phyloP scores from a whole-genome alignment of 805 yeast species.

The Helenozyma rhizophorensis region DNA sequence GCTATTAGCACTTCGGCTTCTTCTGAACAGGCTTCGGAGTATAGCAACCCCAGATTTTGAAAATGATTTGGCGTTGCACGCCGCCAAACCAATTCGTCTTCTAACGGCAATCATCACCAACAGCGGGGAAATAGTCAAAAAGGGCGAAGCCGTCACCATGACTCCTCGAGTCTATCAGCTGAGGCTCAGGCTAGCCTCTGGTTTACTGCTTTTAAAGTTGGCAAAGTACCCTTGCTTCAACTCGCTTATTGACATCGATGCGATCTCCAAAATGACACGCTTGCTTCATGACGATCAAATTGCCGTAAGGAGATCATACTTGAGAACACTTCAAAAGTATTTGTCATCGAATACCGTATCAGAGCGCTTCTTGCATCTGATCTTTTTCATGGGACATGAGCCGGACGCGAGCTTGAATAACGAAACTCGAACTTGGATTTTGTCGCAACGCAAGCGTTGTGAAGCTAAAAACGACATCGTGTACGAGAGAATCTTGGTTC shows the following conservation, averaged over 20 bases:
- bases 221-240: constrained; percentile 53
- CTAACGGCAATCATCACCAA: constrained; percentile 63
- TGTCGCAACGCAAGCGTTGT: constrained; percentile 47
- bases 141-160: constrained; percentile 40
- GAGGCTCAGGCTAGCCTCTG: constrained; percentile 64
- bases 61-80: constrained; percentile 14
- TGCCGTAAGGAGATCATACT: constrained; percentile 51
- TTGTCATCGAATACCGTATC: constrained; percentile 53
- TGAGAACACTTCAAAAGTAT: constrained; percentile 46
- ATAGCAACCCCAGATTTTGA: constrained; percentile 28
- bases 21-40: constrained; percentile 56
- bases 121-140: constrained; percentile 70
- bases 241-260: constrained; percentile 46
- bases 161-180: constrained; percentile 64
- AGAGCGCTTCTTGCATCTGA: constrained; percentile 59
- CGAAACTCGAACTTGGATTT: constrained; percentile 65
- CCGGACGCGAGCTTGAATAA: constrained; percentile 50
- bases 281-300: constrained; percentile 65
- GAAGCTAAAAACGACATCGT: constrained; percentile 35
- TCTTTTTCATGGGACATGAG: constrained; percentile 75
- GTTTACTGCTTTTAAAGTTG: constrained; percentile 57
- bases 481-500: constrained; percentile 63
- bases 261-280: constrained; percentile 50
- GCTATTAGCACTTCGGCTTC: constrained; percentile 47
- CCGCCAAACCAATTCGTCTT: constrained; percentile 49